phyloP scores from a whole-genome alignment of 495 filamentous ascomycete genomes.

The Ascodesmis nigricans region DNA sequence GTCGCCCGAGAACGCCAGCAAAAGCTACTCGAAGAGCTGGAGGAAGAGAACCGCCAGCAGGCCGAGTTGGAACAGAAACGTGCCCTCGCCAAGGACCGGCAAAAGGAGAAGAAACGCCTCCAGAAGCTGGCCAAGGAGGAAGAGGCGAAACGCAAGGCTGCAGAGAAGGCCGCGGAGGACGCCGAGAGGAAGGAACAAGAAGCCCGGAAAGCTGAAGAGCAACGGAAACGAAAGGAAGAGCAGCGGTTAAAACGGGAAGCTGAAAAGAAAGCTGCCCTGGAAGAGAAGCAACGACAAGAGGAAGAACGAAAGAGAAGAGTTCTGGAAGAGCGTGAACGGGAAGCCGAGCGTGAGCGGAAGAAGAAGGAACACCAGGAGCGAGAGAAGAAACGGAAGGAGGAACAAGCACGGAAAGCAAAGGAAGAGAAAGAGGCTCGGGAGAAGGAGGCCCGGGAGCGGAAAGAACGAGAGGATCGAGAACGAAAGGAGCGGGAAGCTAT shows the following conservation, averaged over 20 bases:
- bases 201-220: conserved; percentile 59
- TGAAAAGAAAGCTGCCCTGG: conserved; percentile 80
- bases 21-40: conserved; percentile 75
- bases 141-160: conserved; percentile 66
- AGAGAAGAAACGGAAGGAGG: conserved; percentile 51
- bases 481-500: conserved; percentile 35
- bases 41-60: conserved; percentile 55
- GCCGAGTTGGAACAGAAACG: conserved; percentile 75
- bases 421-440: conserved; percentile 50
- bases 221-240: conserved; percentile 58
- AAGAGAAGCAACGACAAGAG: conserved; percentile 78
- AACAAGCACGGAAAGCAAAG: conserved; percentile 36
- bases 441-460: conserved; percentile 50
- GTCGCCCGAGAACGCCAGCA: conserved; percentile 78
- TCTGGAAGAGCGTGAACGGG: conserved; percentile 60
- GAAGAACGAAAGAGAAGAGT: conserved; percentile 78
- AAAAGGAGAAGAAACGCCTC: conserved; percentile 68
- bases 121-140: conserved; percentile 76
- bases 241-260: conserved; percentile 66
- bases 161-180: conserved; percentile 81
- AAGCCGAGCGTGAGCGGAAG: conserved; percentile 55
- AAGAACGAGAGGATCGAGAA: conserved; percentile 55
- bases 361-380: conserved; percentile 65
- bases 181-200: conserved; percentile 52
- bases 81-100: conserved; percentile 75